Base-by-base conservation (phyloP, 192 early-diverging fungal species). In the Coemansia sp. region DNA sequence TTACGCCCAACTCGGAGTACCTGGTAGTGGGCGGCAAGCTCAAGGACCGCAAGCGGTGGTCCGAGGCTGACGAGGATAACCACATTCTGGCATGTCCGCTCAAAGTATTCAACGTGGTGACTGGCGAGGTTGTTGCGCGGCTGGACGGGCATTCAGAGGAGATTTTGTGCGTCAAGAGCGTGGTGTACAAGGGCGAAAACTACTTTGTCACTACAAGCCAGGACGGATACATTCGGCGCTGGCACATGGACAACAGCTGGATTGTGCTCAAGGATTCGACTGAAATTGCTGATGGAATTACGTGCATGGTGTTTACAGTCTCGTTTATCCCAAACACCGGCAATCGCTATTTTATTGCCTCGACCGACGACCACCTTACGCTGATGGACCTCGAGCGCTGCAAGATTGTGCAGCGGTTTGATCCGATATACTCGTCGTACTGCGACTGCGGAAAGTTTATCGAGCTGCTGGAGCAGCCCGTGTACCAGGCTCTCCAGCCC, bases 361-460 rank as follows among this genome's bases (percentile, higher is more conserved):
- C 95, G 5, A 92, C 90, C 37, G 95, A 98, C 61, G 93, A 92
- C 68, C 87, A 91, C 57, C 69, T 96, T 26, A 82, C 87, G 64
- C 74, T 98, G n/a, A 95, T 91, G 74, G 95, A 98, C 66, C 93
- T 98, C 72, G 95, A 96, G 61, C 64, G 65, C 11, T 87, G 75
- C 62, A 43, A 43, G 43, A 77, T 84, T 47, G 61, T 89, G 31
- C 86, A 87, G 59, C 67, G 80, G 16, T 90, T 90, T 55, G 71
- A 83, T 39, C 72, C 74, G 43, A 84, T 94, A 22, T 98, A 93
- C 75, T 93, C 93, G 6, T 94, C 89, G 51, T 98, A 96, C 75
- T 98, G 95, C 80, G 95, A 97, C 72, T 97, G 92, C 64, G 92
- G 86, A 50, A 94, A 94, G 77, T 91, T 97, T 61, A 89, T 97